A percentile compares a stretch with the other conserved stretches of the same genome.
Evolutionary conservation across 2,329 filamentous ascomycete genomes (phyloP).

Genomic region (Penicillium sp.): DNA sequence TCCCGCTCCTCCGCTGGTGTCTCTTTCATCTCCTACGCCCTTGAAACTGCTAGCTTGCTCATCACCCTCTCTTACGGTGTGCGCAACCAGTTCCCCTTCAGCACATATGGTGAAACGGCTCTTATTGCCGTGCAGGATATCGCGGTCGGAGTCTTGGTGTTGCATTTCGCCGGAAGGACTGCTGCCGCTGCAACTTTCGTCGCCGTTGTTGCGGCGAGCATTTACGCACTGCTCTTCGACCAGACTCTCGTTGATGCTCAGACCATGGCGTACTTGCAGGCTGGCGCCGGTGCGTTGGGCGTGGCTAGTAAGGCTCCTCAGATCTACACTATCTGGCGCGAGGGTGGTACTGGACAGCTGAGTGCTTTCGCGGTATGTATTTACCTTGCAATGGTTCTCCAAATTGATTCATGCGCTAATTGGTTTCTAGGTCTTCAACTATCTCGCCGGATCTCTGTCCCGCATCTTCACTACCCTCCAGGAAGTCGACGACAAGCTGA

Average conservation of each 20-base stretch:
- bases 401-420: neutral
- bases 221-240: slow-evolving; percentile 69
- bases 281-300: slow-evolving; percentile 77
- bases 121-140: slow-evolving; percentile 92
- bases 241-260: slow-evolving; percentile 64
- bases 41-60: slow-evolving; percentile 85
- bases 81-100: slow-evolving; percentile 90
- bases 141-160: slow-evolving; percentile 79
- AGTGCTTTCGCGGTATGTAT: slow-evolving; percentile 87
- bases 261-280: slow-evolving; percentile 74
- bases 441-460: slow-evolving; percentile 85
- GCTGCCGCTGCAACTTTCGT: slow-evolving; percentile 75
- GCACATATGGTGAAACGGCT: slow-evolving; percentile 93
- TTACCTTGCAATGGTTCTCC: neutral
- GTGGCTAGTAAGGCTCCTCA: slow-evolving; percentile 93
- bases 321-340: slow-evolving; percentile 79
- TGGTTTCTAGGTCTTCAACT: slow-evolving; percentile 83
- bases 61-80: slow-evolving; percentile 91
- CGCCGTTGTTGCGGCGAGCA: slow-evolving; percentile 69
- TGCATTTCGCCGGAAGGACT: slow-evolving; percentile 74
- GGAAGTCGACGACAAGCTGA: slow-evolving; percentile 94
- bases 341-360: slow-evolving; percentile 91
- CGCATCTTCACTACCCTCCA: slow-evolving; percentile 97
- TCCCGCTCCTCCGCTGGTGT: slow-evolving; percentile 81
- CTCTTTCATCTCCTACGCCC: slow-evolving; percentile 85